phyloP scores from a whole-genome alignment of 2,329 filamentous ascomycete genomes.

The Metarhizium album region DNA sequence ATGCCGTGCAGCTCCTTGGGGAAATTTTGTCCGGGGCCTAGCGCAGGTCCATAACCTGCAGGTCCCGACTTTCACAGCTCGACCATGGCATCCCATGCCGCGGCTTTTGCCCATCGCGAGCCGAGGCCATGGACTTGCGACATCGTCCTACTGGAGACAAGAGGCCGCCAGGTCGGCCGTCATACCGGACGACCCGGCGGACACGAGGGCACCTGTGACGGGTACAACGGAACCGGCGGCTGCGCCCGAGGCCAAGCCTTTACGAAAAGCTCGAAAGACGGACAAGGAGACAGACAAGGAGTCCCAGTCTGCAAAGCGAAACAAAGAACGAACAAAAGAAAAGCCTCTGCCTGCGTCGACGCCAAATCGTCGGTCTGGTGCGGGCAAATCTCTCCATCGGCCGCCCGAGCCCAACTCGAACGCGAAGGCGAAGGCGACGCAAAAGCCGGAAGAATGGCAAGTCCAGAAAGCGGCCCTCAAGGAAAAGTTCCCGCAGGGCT shows the following conservation, averaged over 20 bases:
- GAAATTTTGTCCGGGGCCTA: conserved; percentile 37
- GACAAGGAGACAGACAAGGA: neutral
- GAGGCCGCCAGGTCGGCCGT: neutral
- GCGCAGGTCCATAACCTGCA: conserved; percentile 27
- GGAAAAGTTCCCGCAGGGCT: conserved; percentile 70
- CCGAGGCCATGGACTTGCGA: conserved; percentile 12
- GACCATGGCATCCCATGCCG: neutral
- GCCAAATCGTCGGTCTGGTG: neutral
- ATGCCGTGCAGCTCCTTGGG: conserved; percentile 34
- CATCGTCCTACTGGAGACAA: conserved; percentile 6
- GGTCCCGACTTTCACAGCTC: conserved; percentile 1
- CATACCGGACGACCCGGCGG: neutral
- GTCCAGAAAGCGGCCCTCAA: conserved; percentile 64
- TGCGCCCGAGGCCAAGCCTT: neutral
- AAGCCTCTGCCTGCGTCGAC: neutral
- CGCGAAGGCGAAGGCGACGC: neutral
- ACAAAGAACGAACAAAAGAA: neutral
- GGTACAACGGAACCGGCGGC: neutral
- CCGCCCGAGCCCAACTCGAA: neutral
- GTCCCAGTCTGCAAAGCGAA: neutral
- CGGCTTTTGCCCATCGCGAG: neutral
- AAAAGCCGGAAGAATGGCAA: conserved; percentile 62
- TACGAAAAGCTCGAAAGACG: neutral
- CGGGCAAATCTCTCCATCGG: neutral
- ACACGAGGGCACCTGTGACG: neutral